Evolutionary conservation across 2,329 filamentous ascomycete species (phyloP).

Genomic region (Ascocoryne sarcoides): DNA sequence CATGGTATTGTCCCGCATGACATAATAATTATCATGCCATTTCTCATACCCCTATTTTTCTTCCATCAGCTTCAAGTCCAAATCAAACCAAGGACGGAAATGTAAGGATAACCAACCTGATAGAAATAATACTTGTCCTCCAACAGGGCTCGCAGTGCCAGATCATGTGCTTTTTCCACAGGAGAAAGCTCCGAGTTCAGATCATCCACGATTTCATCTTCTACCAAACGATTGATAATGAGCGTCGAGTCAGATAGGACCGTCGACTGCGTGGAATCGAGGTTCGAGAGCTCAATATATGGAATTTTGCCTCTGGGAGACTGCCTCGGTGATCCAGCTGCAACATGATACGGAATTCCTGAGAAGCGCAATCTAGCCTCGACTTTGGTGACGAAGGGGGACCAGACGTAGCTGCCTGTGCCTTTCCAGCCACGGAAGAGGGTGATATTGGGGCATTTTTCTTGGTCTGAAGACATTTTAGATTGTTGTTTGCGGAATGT

Average conservation of each 20-base stretch:
- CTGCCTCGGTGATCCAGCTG: slow-evolving; percentile 35
- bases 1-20: slow-evolving; percentile 46
- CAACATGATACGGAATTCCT: slow-evolving; percentile 37
- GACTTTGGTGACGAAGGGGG: slow-evolving; percentile 54
- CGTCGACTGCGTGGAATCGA: background rate
- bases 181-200: slow-evolving; percentile 38
- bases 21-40: slow-evolving; percentile 51
- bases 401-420: slow-evolving; percentile 36
- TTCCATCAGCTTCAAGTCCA: no score
- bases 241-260: slow-evolving; percentile 43
- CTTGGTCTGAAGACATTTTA: no score
- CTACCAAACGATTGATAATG: slow-evolving; percentile 41
- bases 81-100: no score
- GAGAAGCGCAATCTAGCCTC: slow-evolving; percentile 50
- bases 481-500: no score
- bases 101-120: slow-evolving; percentile 30
- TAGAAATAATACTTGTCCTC: slow-evolving; percentile 55
- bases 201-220: slow-evolving; percentile 35
- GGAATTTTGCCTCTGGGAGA: slow-evolving; percentile 53
- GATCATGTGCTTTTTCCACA: slow-evolving; percentile 37
- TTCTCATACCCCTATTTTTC: slow-evolving; percentile 41
- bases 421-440: slow-evolving; percentile 43
- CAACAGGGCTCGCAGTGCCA: slow-evolving; percentile 43
- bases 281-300: slow-evolving; percentile 35
- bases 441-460: slow-evolving; percentile 29